These are phyloP conservation scores for Odontarrhena argentea DNA, from an alignment of 345 rosid genomes.

Conservation along the genomic window DNA sequence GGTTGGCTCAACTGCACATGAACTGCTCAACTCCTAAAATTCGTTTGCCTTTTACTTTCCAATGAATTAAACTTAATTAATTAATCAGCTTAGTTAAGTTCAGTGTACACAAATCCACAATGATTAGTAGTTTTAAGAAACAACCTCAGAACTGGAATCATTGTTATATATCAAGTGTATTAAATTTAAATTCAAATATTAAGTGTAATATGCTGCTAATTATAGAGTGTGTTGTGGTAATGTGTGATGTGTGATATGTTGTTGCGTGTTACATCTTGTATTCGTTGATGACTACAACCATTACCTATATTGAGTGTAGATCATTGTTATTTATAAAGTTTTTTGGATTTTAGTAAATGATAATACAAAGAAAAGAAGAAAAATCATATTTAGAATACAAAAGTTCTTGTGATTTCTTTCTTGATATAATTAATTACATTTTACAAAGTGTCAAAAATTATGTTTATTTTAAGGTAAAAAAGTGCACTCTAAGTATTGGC, in stretches of 20 bases:
- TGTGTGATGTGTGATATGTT: neutral
- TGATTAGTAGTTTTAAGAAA: conserved; percentile 26
- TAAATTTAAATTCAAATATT: neutral
- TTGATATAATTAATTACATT: conserved; percentile 3
- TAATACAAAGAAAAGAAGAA: neutral
- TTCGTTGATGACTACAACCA: neutral
- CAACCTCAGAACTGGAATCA: neutral
- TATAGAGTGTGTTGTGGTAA: neutral
- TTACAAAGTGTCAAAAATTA: conserved; percentile 15
- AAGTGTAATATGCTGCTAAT: neutral
- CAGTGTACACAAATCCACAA: conserved; percentile 38
- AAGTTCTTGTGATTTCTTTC: conserved; percentile 4
- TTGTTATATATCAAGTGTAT: neutral
- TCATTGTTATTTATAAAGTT: neutral
- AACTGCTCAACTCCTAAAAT: conserved; percentile 37
- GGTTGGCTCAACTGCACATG: conserved; percentile 50
- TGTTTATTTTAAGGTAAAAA: neutral
- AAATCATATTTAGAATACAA: conserved; percentile 3
- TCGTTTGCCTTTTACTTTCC: conserved; percentile 40
- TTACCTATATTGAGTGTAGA: neutral
- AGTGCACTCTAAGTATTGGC: neutral
- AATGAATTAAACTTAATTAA: conserved; percentile 24
- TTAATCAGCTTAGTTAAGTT: conserved; percentile 30
- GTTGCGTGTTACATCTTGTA: conserved; percentile 12
- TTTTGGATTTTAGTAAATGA: neutral